Evolutionary conservation across 2,329 filamentous ascomycete species (phyloP), one percentile per base, ranked within the genome.

Genomic region (Colletotrichum euphorbiae): DNA sequence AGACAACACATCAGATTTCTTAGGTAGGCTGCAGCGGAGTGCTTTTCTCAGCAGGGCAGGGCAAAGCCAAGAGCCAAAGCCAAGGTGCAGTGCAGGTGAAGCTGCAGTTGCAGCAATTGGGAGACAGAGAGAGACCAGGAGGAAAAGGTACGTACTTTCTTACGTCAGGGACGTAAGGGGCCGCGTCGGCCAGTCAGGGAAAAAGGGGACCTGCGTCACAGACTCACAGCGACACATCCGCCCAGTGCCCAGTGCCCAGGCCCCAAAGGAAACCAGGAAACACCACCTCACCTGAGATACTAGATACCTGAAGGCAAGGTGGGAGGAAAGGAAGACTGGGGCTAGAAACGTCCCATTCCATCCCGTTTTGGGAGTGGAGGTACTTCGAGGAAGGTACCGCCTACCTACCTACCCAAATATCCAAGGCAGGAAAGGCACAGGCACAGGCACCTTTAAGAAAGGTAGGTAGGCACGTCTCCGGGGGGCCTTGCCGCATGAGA

Each of bases 141-240:
- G 28, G 28, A 50, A 28, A 54, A 54, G 51, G 11, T 54, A 40
- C 51, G 48, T 52, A 1, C 48, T 52, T 28, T 55, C 54, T 68
- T 68, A 68, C 65, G 65, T 68, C 61, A 68, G 65, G 48, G 46
- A 13, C 48, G n/a, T 50, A 52, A 33, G 48, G 28, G 33, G 33
- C 28, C 28, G 7, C 28, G 6, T 24, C 6, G 6, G 24, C 65
- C 61, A 68, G 46, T 68, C 46, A 68, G 54, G 61, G 24, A 46
- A 65, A 51, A 45, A 65, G 63, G 65, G 65, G 65, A 68, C 65
- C 65, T 68, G 65, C 65, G 61, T 68, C 65, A 60, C n/a, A n/a
- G n/a, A n/a, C n/a, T n/a, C n/a, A n/a, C 65, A 45, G 61, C 21
- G 6, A n/a, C 24, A 36, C 19, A 31, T 6, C 28, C 7, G 28